These are phyloP conservation scores for Glycine tomentella DNA, from an alignment of 306 rosid species.

Conservation along the genomic window DNA sequence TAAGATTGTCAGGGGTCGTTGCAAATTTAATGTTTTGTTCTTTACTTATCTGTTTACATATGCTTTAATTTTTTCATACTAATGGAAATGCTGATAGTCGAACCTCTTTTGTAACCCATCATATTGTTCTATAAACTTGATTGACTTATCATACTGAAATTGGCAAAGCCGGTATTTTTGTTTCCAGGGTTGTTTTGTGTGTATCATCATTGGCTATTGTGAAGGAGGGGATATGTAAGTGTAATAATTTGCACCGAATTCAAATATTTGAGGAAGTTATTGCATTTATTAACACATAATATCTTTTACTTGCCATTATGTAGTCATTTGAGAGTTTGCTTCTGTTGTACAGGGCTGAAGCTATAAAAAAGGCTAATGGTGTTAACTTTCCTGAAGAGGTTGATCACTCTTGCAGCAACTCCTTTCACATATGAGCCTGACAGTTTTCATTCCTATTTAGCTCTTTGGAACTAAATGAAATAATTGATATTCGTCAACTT, in stretches of 20 bases:
- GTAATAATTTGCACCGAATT: slow-evolving; percentile 36
- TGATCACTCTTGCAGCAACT: slow-evolving; percentile 26
- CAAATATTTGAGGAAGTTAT: slow-evolving; percentile 32
- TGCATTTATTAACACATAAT: slow-evolving; percentile 10
- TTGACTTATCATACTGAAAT: slow-evolving; percentile 40
- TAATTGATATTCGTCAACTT: no score
- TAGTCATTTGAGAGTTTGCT: slow-evolving; percentile 23
- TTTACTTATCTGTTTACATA: no score
- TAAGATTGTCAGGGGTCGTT: no score
- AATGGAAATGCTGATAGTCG: background rate
- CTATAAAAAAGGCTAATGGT: slow-evolving; percentile 75
- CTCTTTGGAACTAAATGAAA: no score
- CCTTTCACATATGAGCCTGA: slow-evolving; percentile 4
- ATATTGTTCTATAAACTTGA: slow-evolving; percentile 30
- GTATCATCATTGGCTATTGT: slow-evolving; percentile 90
- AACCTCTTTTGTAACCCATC: slow-evolving; percentile 13
- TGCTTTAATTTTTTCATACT: no score
- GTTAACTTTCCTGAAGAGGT: slow-evolving; percentile 93
- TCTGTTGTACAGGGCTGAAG: slow-evolving; percentile 75
- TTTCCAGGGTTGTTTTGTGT: slow-evolving; percentile 96
- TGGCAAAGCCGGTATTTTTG: slow-evolving; percentile 42
- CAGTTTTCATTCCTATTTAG: slow-evolving; percentile 32
- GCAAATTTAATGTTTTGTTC: no score
- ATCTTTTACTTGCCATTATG: slow-evolving; percentile 41
- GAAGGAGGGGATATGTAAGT: slow-evolving; percentile 99